Conservation (phyloP, 2,329 filamentous ascomycete genomes). For the Trichophyton schoenleinii region DNA sequence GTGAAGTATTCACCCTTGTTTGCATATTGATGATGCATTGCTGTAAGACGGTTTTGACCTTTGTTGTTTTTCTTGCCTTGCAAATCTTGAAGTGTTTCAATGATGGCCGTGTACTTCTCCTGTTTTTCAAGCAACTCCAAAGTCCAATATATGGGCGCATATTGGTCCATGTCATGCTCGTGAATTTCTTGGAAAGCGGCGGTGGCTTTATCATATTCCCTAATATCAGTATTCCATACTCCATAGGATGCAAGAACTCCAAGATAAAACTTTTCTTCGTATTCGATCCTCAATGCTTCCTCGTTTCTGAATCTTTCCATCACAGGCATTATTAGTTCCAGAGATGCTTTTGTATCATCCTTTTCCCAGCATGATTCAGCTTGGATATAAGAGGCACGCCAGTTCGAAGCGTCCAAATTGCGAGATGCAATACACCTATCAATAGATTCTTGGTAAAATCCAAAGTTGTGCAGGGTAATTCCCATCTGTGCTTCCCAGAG, state of each 20-base stretch:
- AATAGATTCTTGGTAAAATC: slow-evolving; percentile 12
- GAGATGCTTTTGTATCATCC: slow-evolving; percentile 6
- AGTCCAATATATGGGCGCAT: slow-evolving; percentile 8
- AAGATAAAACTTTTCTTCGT: slow-evolving; percentile 8
- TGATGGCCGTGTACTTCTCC: slow-evolving; percentile 11
- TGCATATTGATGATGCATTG: slow-evolving; percentile 10
- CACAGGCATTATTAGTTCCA: slow-evolving; percentile 8
- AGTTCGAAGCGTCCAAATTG: slow-evolving; percentile 11
- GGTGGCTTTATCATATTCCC: slow-evolving; percentile 8
- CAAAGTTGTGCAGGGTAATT: slow-evolving; percentile 13
- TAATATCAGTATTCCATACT: slow-evolving; percentile 7
- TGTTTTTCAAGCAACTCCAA: slow-evolving; percentile 6
- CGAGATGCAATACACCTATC: slow-evolving; percentile 15
- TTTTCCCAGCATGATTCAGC: slow-evolving; percentile 11
- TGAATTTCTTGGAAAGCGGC: slow-evolving; percentile 10
- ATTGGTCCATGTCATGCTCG: slow-evolving; percentile 10
- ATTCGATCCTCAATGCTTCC: slow-evolving; percentile 7
- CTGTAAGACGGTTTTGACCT: slow-evolving; percentile 9
- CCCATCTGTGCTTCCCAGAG: slow-evolving; percentile 16
- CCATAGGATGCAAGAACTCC: slow-evolving; percentile 7
- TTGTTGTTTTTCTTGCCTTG: slow-evolving; percentile 5
- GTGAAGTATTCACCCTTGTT: slow-evolving; percentile 1
- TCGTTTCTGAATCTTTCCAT: slow-evolving; percentile 10
- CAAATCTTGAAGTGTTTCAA: slow-evolving; percentile 14
- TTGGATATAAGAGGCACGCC: slow-evolving; percentile 17